phyloP scores from a whole-genome alignment of 73 alveolate species.

The Tetrahymena thermophila region DNA sequence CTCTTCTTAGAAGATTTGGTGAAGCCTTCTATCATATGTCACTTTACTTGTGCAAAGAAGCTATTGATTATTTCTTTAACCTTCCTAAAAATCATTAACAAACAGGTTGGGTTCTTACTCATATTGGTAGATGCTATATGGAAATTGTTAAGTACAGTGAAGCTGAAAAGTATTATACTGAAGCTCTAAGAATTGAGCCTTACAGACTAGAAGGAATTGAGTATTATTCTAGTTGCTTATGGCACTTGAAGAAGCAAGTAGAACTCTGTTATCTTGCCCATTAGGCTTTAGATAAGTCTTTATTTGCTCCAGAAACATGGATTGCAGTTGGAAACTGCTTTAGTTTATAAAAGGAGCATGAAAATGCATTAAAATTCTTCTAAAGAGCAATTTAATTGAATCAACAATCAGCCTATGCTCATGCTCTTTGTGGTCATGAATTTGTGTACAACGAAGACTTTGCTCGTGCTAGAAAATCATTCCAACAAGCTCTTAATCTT shows the following conservation, averaged over 20 bases:
- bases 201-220: slow-evolving; percentile 88
- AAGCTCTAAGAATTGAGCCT: slow-evolving; percentile 75
- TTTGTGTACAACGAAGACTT: slow-evolving; percentile 87
- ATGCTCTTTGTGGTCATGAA: slow-evolving; percentile 93
- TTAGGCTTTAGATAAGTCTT: slow-evolving; percentile 58
- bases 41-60: slow-evolving; percentile 68
- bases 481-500: slow-evolving; percentile 69
- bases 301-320: slow-evolving; percentile 95
- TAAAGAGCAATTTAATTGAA: slow-evolving; percentile 86
- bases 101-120: slow-evolving; percentile 84
- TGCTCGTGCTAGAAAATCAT: slow-evolving; percentile 78
- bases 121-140: slow-evolving; percentile 84
- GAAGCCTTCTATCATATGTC: slow-evolving; percentile 67
- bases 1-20: slow-evolving; percentile 71
- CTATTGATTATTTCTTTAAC: slow-evolving; percentile 66
- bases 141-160: slow-evolving; percentile 82
- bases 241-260: slow-evolving; percentile 93
- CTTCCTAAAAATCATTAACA: slow-evolving; percentile 79
- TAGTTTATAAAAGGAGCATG: slow-evolving; percentile 89
- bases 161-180: slow-evolving; percentile 76
- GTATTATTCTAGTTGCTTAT: slow-evolving; percentile 86
- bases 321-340: slow-evolving; percentile 90
- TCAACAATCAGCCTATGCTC: slow-evolving; percentile 81
- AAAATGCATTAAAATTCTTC: slow-evolving; percentile 88
- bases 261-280: slow-evolving; percentile 79